These are phyloP conservation scores for Venturia oleaginea DNA, from an alignment of 2,329 filamentous ascomycete species.

Conservation along the genomic window DNA sequence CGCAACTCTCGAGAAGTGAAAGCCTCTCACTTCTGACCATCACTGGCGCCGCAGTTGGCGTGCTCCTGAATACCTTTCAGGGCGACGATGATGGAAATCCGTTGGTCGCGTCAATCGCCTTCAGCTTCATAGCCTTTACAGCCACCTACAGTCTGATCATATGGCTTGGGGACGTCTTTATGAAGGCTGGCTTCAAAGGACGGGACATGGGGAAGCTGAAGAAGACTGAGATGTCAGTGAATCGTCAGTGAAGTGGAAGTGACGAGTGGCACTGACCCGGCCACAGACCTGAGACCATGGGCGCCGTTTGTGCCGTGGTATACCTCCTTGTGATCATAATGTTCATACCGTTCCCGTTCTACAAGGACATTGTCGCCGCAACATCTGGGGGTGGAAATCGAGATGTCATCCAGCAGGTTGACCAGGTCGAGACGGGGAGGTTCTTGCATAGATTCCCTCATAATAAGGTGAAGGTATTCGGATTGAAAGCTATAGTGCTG, in stretches of 20 bases:
- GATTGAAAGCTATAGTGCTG: slow-evolving; percentile 5
- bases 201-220: slow-evolving; percentile 75
- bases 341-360: slow-evolving; percentile 95
- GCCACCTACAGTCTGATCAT: slow-evolving; percentile 77
- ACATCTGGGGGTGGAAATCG: slow-evolving; percentile 90
- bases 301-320: slow-evolving; percentile 82
- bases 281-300: slow-evolving; percentile 82
- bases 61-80: slow-evolving; percentile 73
- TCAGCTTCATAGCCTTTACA: slow-evolving; percentile 76
- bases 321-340: slow-evolving; percentile 82
- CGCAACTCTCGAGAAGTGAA: slow-evolving; percentile 34
- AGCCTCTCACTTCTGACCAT: slow-evolving; percentile 52
- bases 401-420: slow-evolving; percentile 62
- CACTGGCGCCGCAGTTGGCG: slow-evolving; percentile 57
- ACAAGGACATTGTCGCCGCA: slow-evolving; percentile 92
- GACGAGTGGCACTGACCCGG: slow-evolving; percentile 15
- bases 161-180: slow-evolving; percentile 87
- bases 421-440: slow-evolving; percentile 70
- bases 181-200: slow-evolving; percentile 80
- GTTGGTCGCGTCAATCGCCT: slow-evolving; percentile 76
- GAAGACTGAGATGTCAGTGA: slow-evolving; percentile 60
- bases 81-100: slow-evolving; percentile 67
- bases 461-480: slow-evolving; percentile 58
- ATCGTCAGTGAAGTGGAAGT: slow-evolving; percentile 10
- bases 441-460: slow-evolving; percentile 89